Base-by-base conservation (phyloP, 768 basidiomycete genomes). In the Leccinum ochraceum region DNA sequence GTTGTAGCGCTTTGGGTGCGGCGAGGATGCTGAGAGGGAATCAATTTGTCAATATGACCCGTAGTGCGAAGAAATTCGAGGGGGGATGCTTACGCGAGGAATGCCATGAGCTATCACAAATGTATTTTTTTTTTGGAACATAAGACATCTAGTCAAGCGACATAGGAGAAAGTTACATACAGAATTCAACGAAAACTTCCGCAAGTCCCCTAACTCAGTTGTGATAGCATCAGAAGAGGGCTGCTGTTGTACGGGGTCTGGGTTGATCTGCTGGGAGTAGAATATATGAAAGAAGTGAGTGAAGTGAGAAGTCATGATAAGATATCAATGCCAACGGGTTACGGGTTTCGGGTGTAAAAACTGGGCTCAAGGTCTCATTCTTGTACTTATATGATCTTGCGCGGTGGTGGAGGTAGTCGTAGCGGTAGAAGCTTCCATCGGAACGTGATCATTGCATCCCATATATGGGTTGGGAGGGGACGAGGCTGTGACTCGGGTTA, bases 111-210 rank as follows among this genome's bases (percentile, higher is more conserved):
- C 64, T 71, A 24, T 24, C 48, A 49, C 34, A 36, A 22, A 22
- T 22, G 22, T 22, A 22, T 22, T 22, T 22, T 48, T 20, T 52
- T 52, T 8, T 44, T 26, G 17, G 2, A 39, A 6, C 3, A 14
- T 42, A 0, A 16, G 1, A 6, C 7, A 10, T 37, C 2, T 55
- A 46, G 44, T 57, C 22, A n/a, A 16, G 24, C 14, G 30, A 17
- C 5, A 42, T 9, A 26, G 26, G 26, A 26, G 26, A 26, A 26
- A 26, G 26, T 26, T 26, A 5, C 26, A 26, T 26, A 26, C 71
- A 6, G 64, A 50, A 30, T 54, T 63, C 20, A 72, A 26, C 3
- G 61, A 54, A 42, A 64, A 68, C 26, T 48, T 73, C 30, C 60
- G 62, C 4, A 26, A 53, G 17, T 64, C 63, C 13, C 62, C 55